These are phyloP conservation scores for Solioccasus polychromus DNA, from an alignment of 768 basidiomycete genomes.

Conservation along the genomic window DNA sequence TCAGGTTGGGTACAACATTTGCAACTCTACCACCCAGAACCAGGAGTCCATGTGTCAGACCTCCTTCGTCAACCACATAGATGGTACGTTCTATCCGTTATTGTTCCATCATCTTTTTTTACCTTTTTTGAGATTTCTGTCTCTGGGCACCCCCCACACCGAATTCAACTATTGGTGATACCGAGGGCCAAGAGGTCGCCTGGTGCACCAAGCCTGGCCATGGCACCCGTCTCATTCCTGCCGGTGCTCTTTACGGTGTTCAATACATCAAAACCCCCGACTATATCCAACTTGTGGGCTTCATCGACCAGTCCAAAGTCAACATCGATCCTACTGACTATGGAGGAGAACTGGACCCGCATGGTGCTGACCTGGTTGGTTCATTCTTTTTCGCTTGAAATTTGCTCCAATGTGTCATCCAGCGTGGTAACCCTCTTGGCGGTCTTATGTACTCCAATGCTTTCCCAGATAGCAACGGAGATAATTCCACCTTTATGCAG, in stretches of 20 bases:
- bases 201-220: constrained; percentile 73
- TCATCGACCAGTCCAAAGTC: constrained; percentile 60
- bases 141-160: constrained; percentile 57
- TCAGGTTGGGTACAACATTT: constrained; percentile 64
- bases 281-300: constrained; percentile 62
- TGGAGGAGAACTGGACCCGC: constrained; percentile 79
- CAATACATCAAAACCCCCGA: constrained; percentile 60
- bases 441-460: constrained; percentile 64
- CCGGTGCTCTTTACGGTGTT: constrained; percentile 57
- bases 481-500: too few species aligned
- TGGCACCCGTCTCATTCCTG: constrained; percentile 74
- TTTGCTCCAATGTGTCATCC: constrained; percentile 2
- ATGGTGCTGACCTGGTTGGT: constrained; percentile 62
- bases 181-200: constrained; percentile 69
- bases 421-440: constrained; percentile 83
- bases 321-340: constrained; percentile 51
- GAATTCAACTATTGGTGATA: constrained; percentile 55
- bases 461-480: too few species aligned
- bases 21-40: constrained; percentile 64
- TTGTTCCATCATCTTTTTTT: background rate
- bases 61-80: constrained; percentile 55
- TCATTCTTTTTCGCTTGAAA: constrained; percentile 2
- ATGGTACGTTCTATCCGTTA: constrained; percentile 26
- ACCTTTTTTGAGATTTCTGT: constrained; percentile 54
- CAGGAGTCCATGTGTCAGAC: constrained; percentile 70